phyloP scores from a whole-genome alignment of 2,329 filamentous ascomycete species.

The Aureobasidium zeae region DNA sequence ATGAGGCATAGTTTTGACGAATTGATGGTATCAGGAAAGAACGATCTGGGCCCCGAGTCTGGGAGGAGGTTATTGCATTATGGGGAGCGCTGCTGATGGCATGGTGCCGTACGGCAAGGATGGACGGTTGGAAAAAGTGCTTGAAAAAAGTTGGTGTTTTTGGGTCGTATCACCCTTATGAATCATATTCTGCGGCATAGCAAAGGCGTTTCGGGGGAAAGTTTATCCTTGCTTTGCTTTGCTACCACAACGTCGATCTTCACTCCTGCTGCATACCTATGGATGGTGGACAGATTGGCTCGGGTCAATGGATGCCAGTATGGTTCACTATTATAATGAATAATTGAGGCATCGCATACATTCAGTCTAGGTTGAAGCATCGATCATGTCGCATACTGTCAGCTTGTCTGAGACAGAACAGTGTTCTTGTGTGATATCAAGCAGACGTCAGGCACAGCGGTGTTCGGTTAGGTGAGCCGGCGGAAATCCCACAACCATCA shows the following conservation, averaged over 20 bases:
- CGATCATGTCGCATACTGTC: no score
- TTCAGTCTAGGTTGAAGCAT: no score
- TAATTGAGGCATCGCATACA: slow-evolving; percentile 2
- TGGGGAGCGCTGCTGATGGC: not conserved
- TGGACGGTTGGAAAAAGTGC: not conserved
- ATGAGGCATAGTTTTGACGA: no score
- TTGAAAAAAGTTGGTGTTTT: slow-evolving; percentile 8
- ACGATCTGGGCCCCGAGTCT: no score
- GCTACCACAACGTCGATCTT: no score
- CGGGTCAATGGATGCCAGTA: no score
- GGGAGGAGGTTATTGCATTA: not conserved
- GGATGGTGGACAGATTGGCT: no score
- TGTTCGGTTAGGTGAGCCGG: not conserved
- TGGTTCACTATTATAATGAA: slow-evolving; percentile 1
- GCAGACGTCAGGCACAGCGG: no score
- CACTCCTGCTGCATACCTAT: no score
- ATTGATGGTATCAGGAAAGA: slow-evolving; percentile 2
- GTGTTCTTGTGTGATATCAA: no score
- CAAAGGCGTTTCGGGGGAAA: slow-evolving; percentile 8
- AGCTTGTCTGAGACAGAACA: no score
- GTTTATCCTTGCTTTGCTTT: no score
- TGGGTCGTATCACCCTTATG: not conserved
- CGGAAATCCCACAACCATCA: not conserved
- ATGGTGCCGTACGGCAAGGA: not conserved
- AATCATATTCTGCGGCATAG: slow-evolving; percentile 1